A percentile compares a stretch with the other conserved stretches of the same genome.
Conservation (phyloP, 352 stramenopile genomes). For the Globisporangium carolinianum region DNA sequence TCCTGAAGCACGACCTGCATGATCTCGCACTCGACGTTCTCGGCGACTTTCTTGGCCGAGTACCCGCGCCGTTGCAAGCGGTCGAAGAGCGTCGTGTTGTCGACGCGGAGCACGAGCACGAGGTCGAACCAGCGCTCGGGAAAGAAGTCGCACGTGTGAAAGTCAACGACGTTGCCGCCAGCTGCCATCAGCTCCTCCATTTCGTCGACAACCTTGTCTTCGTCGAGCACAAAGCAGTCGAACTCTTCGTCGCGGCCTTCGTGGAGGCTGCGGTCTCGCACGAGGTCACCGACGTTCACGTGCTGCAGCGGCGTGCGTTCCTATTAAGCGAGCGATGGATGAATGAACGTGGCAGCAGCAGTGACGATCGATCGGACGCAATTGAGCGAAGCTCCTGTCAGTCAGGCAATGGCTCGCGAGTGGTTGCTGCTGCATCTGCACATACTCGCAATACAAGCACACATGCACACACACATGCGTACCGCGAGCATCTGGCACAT, state of each 20-base stretch:
- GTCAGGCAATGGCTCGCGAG: neutral
- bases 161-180: slow-evolving; percentile 92
- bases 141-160: slow-evolving; percentile 98
- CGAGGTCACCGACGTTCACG: slow-evolving; percentile 94
- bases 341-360: neutral
- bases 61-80: slow-evolving; percentile 88
- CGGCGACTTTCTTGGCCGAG: slow-evolving; percentile 91
- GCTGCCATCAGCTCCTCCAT: slow-evolving; percentile 91
- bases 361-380: neutral
- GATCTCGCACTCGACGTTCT: slow-evolving; percentile 98
- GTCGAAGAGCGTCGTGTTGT: slow-evolving; percentile 92
- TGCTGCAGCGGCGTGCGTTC: slow-evolving; percentile 85
- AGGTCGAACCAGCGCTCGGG: slow-evolving; percentile 97
- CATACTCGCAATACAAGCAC: neutral
- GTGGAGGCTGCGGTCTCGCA: slow-evolving; percentile 77
- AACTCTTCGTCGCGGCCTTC: slow-evolving; percentile 90
- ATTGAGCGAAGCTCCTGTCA: neutral
- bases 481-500: slow-evolving; percentile 90
- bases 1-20: slow-evolving; percentile 98
- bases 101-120: slow-evolving; percentile 86
- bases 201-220: slow-evolving; percentile 95
- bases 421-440: neutral
- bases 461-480: slow-evolving; percentile 7
- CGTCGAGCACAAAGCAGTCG: slow-evolving; percentile 95
- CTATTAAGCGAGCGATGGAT: slow-evolving; percentile 17